Evolutionary conservation across 1,284 basidiomycete genomes (phyloP).

Genomic region (Fomitiporia mediterranea): DNA sequence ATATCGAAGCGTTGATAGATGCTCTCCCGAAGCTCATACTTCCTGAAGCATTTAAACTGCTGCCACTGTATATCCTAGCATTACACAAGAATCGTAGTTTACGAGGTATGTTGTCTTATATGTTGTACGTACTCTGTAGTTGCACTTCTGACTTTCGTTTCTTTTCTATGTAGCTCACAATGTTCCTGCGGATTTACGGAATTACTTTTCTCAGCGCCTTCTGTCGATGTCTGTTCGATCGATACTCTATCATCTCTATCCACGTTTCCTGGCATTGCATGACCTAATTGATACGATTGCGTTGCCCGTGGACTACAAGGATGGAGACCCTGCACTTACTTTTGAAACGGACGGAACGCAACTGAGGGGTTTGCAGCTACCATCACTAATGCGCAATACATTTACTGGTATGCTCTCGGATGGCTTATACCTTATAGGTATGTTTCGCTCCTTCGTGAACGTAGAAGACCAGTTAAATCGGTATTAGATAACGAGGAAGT

Average conservation of each 20-base stretch:
- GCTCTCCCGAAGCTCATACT: conserved; percentile 62
- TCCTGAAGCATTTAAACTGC: conserved; percentile 88
- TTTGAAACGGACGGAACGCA: not conserved
- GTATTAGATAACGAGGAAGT: conserved; percentile 84
- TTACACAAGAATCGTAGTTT: conserved; percentile 90
- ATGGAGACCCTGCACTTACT: conserved; percentile 22
- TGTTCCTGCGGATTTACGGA: conserved; percentile 91
- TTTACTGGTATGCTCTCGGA: conserved; percentile 87
- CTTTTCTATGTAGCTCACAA: conserved; percentile 53
- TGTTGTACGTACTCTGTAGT: not conserved
- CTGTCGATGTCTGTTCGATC: conserved; percentile 65
- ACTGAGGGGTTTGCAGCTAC: conserved; percentile 38
- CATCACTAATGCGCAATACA: conserved; percentile 79
- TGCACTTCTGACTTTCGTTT: not conserved
- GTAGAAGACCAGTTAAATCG: not conserved
- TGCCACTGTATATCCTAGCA: conserved; percentile 82
- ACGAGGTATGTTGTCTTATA: conserved; percentile 61
- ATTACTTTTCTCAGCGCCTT: conserved; percentile 78
- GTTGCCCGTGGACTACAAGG: conserved; percentile 55
- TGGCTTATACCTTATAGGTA: conserved; percentile 90
- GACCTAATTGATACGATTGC: conserved; percentile 74
- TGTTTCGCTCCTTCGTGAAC: conserved; percentile 24
- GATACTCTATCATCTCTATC: conserved; percentile 84
- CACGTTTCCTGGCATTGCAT: conserved; percentile 85
- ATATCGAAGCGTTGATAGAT: not conserved